Evolutionary conservation across 2,329 filamentous ascomycete species (phyloP), one percentile per base, ranked within the genome.

Genomic region (Westerdykella aurantiaca): DNA sequence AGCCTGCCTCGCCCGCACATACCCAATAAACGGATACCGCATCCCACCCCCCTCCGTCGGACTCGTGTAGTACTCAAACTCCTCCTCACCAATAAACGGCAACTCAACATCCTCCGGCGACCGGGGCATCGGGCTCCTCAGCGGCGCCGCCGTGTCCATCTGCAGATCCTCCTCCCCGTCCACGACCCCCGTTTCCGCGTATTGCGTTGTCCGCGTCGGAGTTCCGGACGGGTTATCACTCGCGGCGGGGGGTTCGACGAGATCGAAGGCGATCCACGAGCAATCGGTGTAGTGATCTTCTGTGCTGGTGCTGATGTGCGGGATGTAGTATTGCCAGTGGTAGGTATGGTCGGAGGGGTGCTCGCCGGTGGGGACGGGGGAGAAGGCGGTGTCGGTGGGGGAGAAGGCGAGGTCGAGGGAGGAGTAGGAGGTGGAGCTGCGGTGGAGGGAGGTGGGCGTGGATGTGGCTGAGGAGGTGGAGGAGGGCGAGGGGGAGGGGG

Each of bases 41-140:
- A 10, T 9, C 39, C 10, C 18, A 21, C 4, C 13, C 23, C 12
- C 21, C 21, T 38, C 31, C 12, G 9, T 22, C 17, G 34, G 14
- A 7, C n/a, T 18, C 10, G 51, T 49, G 38, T 55, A 55, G 23
- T 52, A 55, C 22, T 45, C 21, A 34, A 49, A 52, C 7, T 48
- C 45, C 12, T 46, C 38, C 6, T 50, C 47, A 10, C 41, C n/a
- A 31, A 52, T 49, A 17, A 39, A 44, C 7, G 51, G 49, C 29
- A 55, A 23, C 3, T 43, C 42, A 5, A 52, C 13, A 16, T 47
- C 25, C 25, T 29, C 25, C 25, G 25, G 25, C 25, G 25, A 5
- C 4, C 25, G 25, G 2, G 25, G 25, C 4, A 29, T 29, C 25
- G 25, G 25, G 11, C 25, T 29, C 25, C 7, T 9, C 25, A 21